Evolutionary conservation across 2,329 filamentous ascomycete species (phyloP).

Genomic region (Penicillium crustosum): DNA sequence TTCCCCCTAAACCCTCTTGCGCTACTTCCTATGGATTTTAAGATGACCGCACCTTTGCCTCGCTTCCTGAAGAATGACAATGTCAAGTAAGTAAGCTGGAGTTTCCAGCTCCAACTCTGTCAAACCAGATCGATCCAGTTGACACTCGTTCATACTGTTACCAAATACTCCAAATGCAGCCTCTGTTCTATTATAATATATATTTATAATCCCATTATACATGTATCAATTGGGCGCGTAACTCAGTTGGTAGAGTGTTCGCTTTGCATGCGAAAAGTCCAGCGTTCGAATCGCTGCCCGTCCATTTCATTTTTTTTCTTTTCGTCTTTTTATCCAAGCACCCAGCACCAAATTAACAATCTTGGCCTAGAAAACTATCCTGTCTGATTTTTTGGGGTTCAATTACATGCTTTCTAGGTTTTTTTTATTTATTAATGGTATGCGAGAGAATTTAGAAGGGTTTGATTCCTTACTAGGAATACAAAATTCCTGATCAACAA

Average conservation of each 20-base stretch:
- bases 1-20: background rate
- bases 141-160: too few relatives aligned
- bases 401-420: background rate
- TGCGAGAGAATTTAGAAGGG: too few relatives aligned
- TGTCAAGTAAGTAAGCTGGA: background rate
- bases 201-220: fast-evolving
- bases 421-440: too few relatives aligned
- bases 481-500: too few relatives aligned
- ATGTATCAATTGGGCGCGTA: background rate
- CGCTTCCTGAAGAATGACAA: background rate
- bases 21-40: background rate
- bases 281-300: slow-evolving; percentile 8
- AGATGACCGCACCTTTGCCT: background rate
- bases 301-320: background rate
- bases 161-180: background rate
- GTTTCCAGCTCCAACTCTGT: background rate
- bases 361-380: too few relatives aligned
- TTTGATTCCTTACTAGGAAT: too few relatives aligned
- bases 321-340: background rate
- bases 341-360: background rate
- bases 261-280: slow-evolving; percentile 21
- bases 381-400: background rate
- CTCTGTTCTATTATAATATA: fast-evolving
- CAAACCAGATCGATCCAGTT: too few relatives aligned
- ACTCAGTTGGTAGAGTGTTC: slow-evolving; percentile 20